Base-by-base conservation (phyloP, 371 early-diverging fungal genomes). In the Mucor plumbeus region DNA sequence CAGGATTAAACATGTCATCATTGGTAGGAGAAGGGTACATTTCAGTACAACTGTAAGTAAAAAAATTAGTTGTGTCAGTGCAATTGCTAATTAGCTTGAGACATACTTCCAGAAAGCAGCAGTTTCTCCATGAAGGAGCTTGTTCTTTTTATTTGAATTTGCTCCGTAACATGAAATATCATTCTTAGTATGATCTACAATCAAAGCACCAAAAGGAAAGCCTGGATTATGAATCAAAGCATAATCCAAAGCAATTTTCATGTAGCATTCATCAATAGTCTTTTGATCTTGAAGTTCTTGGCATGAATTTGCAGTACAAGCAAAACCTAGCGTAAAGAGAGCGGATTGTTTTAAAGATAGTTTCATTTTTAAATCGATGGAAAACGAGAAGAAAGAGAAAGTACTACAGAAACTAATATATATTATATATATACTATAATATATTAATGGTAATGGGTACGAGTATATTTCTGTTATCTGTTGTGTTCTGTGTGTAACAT, bases 41-140 rank as follows among this genome's bases (percentile, higher is more conserved):
- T 40, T 76, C 76, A 9, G 79, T 76, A 44, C 76, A 76, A 48
- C 79, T 78, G 61, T 8, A 8, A 44, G 15, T 44, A 11, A 44
- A 17, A 36, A 35, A n/a, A n/a, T 56, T 36, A 35, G 19, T 21
- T 21, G 1, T 6, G 10, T 56, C 17, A 17, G 36, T 17, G n/a
- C 3, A 56, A 5, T 2, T 7, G n/a, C 7, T 38, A 38, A 5
- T 2, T 26, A 26, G 3, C 26, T 5, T 13, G 0, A 31, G 26
- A 56, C 74, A 54, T 71, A 76, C 77, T 77, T 77, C 74, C 74
- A 74, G 47, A 77, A 77, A 6, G 77, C 77, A 19, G 77, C 71
- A 11, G 77, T 74, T 54, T 77, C 77, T n/a, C 77, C 77, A 67
- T 77, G 77, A 48, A 77, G 64, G 1, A 77, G 60, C 53, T 71